A percentile compares a stretch with the other conserved stretches of the same genome.
Conservation (phyloP, 202 grass and related monocot genomes). For the Brachypodium distachyon region DNA sequence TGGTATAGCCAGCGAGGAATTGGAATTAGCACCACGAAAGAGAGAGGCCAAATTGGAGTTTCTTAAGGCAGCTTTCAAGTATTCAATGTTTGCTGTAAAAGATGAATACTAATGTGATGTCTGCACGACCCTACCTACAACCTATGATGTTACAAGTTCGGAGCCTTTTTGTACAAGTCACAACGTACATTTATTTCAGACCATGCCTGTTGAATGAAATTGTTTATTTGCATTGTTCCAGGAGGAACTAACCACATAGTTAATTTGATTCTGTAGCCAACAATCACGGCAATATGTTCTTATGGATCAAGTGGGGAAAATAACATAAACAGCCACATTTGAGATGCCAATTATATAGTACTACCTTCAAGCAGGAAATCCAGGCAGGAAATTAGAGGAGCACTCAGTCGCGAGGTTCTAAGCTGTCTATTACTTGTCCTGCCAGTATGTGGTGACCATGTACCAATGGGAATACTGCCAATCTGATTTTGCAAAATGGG, state of each 20-base stretch:
- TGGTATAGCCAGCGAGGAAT: no score
- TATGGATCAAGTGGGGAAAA: constrained; percentile 2
- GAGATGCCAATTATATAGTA: constrained; percentile 30
- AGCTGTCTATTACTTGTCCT: constrained; percentile 40
- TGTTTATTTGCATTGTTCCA: constrained; percentile 17
- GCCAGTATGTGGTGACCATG: constrained; percentile 46
- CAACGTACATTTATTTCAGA: constrained; percentile 6
- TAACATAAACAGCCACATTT: constrained; percentile 1
- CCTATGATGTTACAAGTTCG: neutral
- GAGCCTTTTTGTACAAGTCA: constrained; percentile 1
- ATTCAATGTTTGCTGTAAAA: neutral
- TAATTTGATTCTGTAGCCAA: constrained; percentile 6
- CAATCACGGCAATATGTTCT: neutral
- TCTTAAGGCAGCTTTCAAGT: no score
- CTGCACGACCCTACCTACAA: constrained; percentile 3
- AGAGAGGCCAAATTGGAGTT: no score
- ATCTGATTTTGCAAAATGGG: constrained; percentile 40
- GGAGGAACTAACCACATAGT: constrained; percentile 11
- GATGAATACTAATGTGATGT: neutral
- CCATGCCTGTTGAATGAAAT: constrained; percentile 9
- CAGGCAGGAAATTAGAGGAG: constrained; percentile 46
- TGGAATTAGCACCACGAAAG: no score
- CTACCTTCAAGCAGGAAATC: constrained; percentile 62
- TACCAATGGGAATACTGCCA: constrained; percentile 49
- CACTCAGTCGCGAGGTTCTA: constrained; percentile 29